Conservation (phyloP, 2,329 filamentous ascomycete species). For the Biscogniauxia mediterranea region DNA sequence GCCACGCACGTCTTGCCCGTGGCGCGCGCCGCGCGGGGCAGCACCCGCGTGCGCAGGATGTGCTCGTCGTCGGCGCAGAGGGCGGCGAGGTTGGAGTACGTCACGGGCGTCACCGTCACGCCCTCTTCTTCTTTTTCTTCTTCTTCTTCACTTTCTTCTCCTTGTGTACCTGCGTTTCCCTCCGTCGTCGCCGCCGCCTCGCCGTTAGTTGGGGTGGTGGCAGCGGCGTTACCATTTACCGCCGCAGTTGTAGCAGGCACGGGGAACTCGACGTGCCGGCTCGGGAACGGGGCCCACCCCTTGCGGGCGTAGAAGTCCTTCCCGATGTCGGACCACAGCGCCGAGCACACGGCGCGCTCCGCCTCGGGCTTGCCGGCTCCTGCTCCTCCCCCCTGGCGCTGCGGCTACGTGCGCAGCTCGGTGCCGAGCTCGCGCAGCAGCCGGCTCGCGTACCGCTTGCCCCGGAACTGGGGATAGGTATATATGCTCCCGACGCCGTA, state of each 20-base stretch:
- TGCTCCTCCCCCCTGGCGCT: constrained; percentile 7
- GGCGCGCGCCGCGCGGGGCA: constrained; percentile 29
- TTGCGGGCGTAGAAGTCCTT: constrained; percentile 74
- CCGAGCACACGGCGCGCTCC: constrained; percentile 58
- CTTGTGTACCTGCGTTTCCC: too few relatives aligned
- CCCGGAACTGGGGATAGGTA: constrained; percentile 64
- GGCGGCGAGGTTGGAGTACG: constrained; percentile 56
- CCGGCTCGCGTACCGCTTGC: constrained; percentile 71
- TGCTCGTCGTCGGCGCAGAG: constrained; percentile 65
- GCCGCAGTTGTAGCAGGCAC: constrained; percentile 30
- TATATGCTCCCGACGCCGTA: constrained; percentile 83
- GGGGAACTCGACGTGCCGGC: constrained; percentile 67
- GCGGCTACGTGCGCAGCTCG: constrained; percentile 38
- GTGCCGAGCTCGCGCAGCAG: constrained; percentile 68
- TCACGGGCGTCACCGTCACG: constrained; percentile 42
- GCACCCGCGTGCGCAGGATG: constrained; percentile 56
- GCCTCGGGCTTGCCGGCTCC: background rate
- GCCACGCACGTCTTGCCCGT: constrained; percentile 56
- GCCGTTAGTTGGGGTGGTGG: constrained; percentile 11
- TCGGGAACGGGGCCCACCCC: constrained; percentile 76
- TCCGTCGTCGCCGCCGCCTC: too few relatives aligned
- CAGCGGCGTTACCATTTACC: too few relatives aligned
- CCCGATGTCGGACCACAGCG: constrained; percentile 85
- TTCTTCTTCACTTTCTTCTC: too few relatives aligned
- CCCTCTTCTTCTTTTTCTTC: constrained; percentile 13